Conservation (phyloP, 2,329 filamentous ascomycete species). For the Escovopsis weberi region DNA sequence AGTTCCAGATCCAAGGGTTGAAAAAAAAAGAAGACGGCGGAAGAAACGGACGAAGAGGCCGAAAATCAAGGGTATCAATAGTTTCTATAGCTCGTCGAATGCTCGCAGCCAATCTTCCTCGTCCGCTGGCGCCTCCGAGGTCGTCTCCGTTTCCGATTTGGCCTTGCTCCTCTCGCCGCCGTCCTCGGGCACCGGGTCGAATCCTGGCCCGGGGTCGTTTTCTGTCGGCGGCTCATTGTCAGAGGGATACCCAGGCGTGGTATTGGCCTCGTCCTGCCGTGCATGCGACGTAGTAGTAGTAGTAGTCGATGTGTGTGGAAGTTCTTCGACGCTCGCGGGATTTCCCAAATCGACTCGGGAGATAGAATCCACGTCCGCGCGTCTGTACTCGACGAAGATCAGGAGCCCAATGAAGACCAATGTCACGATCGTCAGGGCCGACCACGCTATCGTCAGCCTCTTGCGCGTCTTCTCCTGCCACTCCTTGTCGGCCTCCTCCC, state of each 20-base stretch:
- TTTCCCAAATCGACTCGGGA: too few relatives aligned
- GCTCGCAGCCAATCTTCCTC: constrained; percentile 24
- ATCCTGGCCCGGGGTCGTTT: not conserved
- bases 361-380: not conserved
- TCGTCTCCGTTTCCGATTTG: constrained; percentile 10
- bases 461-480: constrained; percentile 54
- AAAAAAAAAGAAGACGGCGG: not conserved
- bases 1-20: not conserved
- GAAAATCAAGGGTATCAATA: not conserved
- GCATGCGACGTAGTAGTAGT: too few relatives aligned
- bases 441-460: constrained; percentile 49
- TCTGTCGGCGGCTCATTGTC: constrained; percentile 1
- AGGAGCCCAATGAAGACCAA: constrained; percentile 34
- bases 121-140: constrained; percentile 13
- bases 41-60: not conserved
- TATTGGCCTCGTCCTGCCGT: too few relatives aligned
- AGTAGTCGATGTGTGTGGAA: too few relatives aligned
- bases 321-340: too few relatives aligned
- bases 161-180: constrained; percentile 7
- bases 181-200: not conserved
- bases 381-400: constrained; percentile 14
- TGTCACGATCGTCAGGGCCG: constrained; percentile 34
- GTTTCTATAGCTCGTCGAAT: constrained; percentile 31
- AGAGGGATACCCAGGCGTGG: too few relatives aligned
- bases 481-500: constrained; percentile 51